These are phyloP conservation scores for Claviceps humidiphila DNA, from an alignment of 2,329 filamentous ascomycete species.

Conservation along the genomic window DNA sequence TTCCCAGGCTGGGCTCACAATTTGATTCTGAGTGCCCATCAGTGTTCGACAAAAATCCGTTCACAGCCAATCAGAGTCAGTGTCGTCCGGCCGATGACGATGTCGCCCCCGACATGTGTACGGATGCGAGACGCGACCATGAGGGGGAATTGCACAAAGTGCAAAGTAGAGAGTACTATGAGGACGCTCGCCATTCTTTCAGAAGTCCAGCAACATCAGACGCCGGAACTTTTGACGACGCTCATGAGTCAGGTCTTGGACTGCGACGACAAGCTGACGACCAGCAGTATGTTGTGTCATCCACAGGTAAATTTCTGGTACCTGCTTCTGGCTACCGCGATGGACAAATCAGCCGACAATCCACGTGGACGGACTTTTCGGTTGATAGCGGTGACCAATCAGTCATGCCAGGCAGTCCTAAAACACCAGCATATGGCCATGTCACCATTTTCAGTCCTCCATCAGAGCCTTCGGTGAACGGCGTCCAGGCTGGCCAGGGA, in stretches of 20 bases:
- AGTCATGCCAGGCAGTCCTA: slow-evolving; percentile 15
- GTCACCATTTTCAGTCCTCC: slow-evolving; percentile 19
- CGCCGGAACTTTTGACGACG: slow-evolving; percentile 15
- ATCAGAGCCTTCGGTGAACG: slow-evolving; percentile 4
- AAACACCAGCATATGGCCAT: slow-evolving; percentile 17
- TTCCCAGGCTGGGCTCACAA: slow-evolving; percentile 21
- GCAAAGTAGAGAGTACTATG: slow-evolving; percentile 16
- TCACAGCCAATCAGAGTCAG: slow-evolving; percentile 11
- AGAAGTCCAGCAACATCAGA: slow-evolving; percentile 25
- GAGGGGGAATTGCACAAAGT: slow-evolving; percentile 15
- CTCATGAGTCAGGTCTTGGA: slow-evolving; percentile 14
- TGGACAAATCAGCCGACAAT: slow-evolving; percentile 40
- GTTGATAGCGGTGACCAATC: slow-evolving; percentile 37
- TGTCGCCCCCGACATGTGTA: slow-evolving; percentile 21
- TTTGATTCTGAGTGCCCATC: slow-evolving; percentile 27
- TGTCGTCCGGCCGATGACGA: slow-evolving; percentile 16
- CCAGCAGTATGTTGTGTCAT: slow-evolving; percentile 17
- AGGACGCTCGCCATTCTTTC: slow-evolving; percentile 19
- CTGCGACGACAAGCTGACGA: slow-evolving; percentile 8
- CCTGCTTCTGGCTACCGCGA: slow-evolving; percentile 29
- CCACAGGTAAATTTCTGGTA: slow-evolving; percentile 32
- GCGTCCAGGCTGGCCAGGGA: background rate
- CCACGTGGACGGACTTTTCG: slow-evolving; percentile 48
- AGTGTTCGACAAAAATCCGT: slow-evolving; percentile 17
- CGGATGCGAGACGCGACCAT: slow-evolving; percentile 22